Evolutionary conservation across 441 rosid genomes (phyloP).

Genomic region (Breynia disticha): DNA sequence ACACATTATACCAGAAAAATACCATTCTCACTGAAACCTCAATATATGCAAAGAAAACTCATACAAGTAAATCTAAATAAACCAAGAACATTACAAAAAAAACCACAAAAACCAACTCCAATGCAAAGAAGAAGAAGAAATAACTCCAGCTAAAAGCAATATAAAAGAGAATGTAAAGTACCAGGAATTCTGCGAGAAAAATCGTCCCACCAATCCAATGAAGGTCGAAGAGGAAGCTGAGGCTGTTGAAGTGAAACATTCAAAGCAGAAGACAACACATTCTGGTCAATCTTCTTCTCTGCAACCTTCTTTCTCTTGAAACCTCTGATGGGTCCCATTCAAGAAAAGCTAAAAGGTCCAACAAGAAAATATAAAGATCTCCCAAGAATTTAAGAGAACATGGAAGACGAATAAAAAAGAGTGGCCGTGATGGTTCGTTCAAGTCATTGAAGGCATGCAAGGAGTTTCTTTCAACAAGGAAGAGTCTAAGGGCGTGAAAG

Average conservation of each 20-base stretch:
- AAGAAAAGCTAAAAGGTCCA: neutral
- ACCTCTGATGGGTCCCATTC: constrained; percentile 62
- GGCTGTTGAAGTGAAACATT: constrained; percentile 21
- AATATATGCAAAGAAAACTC: constrained; percentile 6
- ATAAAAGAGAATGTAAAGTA: constrained; percentile 13
- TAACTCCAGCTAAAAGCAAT: neutral
- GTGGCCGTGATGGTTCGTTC: constrained; percentile 12
- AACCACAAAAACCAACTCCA: neutral
- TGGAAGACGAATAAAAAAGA: neutral
- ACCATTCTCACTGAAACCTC: constrained; percentile 9
- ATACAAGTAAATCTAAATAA: no score
- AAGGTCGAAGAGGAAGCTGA: constrained; percentile 10
- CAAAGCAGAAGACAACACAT: constrained; percentile 30
- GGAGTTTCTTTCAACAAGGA: no score
- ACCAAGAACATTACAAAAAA: neutral
- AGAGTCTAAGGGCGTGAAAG: no score
- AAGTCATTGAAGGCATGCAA: constrained; percentile 14
- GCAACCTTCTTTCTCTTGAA: constrained; percentile 49
- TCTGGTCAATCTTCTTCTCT: constrained; percentile 62
- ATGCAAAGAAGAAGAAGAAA: constrained; percentile 3
- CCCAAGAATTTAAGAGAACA: neutral
- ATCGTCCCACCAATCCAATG: constrained; percentile 63
- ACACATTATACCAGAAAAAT: constrained; percentile 19
- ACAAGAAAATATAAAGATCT: constrained; percentile 11
- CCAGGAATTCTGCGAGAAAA: constrained; percentile 64